Evolutionary conservation across 2,329 filamentous ascomycete species (phyloP).

Genomic region (Exophiala oligosperma): DNA sequence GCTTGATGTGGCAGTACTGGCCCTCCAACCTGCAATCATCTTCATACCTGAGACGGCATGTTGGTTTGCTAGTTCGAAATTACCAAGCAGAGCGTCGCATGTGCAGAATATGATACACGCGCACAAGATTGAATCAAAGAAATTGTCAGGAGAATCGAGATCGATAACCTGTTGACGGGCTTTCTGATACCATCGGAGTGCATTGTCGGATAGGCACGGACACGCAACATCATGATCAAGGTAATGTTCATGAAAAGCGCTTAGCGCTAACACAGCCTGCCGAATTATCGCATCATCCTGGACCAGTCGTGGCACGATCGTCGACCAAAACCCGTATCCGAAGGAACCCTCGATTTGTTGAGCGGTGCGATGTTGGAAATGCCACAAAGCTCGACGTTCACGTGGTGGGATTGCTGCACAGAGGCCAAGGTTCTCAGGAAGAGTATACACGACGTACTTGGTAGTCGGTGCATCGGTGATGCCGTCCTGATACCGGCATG

Average conservation of each 20-base stretch:
- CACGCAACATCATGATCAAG: background rate
- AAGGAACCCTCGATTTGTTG: constrained; percentile 1
- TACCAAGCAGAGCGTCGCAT: background rate
- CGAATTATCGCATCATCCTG: background rate
- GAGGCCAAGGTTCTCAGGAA: background rate
- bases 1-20: background rate
- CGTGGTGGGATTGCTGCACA: background rate
- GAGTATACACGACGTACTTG: background rate
- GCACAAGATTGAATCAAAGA: background rate
- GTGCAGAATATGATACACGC: constrained; percentile 1
- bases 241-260: constrained; percentile 1
- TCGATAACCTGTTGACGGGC: background rate
- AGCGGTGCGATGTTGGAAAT: constrained; percentile 2
- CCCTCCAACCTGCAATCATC: background rate
- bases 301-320: background rate
- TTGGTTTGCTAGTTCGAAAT: background rate
- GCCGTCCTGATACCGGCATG: background rate
- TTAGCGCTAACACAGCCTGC: background rate
- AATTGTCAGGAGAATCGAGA: background rate
- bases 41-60: constrained; percentile 4
- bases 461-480: background rate
- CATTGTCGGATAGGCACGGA: background rate
- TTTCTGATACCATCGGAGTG: background rate
- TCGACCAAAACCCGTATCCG: background rate
- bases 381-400: background rate